Percentiles rank a stretch among this genome's conserved stretches.
These are phyloP conservation scores for Lactarius trivialis DNA, from an alignment of 768 basidiomycete genomes.

Conservation along the genomic window DNA sequence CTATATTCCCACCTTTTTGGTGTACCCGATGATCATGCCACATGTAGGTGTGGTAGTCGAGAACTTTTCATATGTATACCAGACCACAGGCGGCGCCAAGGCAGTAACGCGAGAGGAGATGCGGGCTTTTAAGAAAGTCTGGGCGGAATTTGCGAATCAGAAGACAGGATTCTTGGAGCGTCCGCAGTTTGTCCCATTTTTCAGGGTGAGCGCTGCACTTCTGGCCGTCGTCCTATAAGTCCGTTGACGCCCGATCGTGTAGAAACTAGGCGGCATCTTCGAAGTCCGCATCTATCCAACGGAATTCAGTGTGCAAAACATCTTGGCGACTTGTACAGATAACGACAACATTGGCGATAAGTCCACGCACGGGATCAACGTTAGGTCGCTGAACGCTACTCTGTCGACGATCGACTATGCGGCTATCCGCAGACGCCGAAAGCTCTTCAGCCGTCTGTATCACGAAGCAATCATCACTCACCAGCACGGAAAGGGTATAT, in stretches of 20 bases:
- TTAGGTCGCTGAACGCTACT: constrained; percentile 50
- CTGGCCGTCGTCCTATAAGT: background rate
- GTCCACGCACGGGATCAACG: constrained; percentile 50
- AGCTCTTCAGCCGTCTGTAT: constrained; percentile 68
- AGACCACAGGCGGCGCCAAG: constrained; percentile 73
- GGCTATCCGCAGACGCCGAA: constrained; percentile 58
- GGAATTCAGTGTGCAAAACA: constrained; percentile 54
- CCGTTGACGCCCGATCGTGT: background rate
- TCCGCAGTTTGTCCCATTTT: constrained; percentile 66
- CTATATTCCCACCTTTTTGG: background rate
- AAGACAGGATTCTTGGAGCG: constrained; percentile 75
- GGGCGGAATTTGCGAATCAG: constrained; percentile 77
- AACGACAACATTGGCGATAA: constrained; percentile 31
- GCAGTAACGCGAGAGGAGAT: constrained; percentile 86
- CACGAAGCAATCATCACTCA: constrained; percentile 80
- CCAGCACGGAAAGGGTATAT: constrained; percentile 71
- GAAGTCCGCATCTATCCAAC: constrained; percentile 80
- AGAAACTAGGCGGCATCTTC: constrained; percentile 84
- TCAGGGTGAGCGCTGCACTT: constrained; percentile 54
- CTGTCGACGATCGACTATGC: constrained; percentile 61
- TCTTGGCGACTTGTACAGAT: constrained; percentile 47
- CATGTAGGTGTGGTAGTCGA: constrained; percentile 82
- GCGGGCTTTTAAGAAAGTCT: constrained; percentile 90
- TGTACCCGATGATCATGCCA: background rate
- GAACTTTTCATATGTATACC: constrained; percentile 94